phyloP scores from a whole-genome alignment of 495 filamentous ascomycete species.

The Neurospora tetrasperma region DNA sequence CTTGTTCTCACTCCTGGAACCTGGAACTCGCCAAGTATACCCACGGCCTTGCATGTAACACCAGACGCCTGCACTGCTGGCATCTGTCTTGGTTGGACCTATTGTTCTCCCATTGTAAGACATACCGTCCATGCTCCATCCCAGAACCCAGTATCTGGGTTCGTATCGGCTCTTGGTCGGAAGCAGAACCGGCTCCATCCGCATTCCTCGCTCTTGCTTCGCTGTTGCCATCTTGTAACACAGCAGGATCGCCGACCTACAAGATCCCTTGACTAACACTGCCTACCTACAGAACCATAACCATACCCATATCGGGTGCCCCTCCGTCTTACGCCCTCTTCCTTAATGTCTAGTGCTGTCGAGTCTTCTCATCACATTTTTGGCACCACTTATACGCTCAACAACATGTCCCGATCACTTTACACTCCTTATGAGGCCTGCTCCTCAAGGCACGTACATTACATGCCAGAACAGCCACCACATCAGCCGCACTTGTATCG shows the following conservation, averaged over 20 bases:
- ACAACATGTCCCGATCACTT: constrained; percentile 38
- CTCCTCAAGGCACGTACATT: constrained; percentile 29
- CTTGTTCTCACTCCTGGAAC: not conserved
- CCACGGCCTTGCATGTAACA: not conserved
- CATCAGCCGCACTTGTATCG: constrained; percentile 10
- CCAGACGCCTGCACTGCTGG: constrained; percentile 5
- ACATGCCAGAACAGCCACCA: constrained; percentile 26
- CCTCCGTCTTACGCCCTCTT: constrained; percentile 6
- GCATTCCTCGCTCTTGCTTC: constrained; percentile 2
- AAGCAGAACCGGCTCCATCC: constrained; percentile 4
- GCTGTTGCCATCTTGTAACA: not conserved
- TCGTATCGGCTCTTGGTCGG: constrained; percentile 14
- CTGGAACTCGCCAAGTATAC: not conserved
- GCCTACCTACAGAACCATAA: constrained; percentile 7
- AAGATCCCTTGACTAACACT: constrained; percentile 12
- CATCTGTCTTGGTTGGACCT: not conserved
- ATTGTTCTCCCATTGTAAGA: constrained; percentile 12
- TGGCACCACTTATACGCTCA: constrained; percentile 34
- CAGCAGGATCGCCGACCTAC: constrained; percentile 1
- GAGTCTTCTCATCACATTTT: constrained; percentile 29
- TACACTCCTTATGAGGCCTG: constrained; percentile 33
- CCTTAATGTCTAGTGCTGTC: constrained; percentile 31
- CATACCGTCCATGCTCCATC: constrained; percentile 10
- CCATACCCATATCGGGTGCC: too few relatives aligned
- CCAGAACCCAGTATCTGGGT: constrained; percentile 20